These are phyloP conservation scores for Candida tropicalis DNA, from an alignment of 1,139 yeast genomes.

Conservation along the genomic window DNA sequence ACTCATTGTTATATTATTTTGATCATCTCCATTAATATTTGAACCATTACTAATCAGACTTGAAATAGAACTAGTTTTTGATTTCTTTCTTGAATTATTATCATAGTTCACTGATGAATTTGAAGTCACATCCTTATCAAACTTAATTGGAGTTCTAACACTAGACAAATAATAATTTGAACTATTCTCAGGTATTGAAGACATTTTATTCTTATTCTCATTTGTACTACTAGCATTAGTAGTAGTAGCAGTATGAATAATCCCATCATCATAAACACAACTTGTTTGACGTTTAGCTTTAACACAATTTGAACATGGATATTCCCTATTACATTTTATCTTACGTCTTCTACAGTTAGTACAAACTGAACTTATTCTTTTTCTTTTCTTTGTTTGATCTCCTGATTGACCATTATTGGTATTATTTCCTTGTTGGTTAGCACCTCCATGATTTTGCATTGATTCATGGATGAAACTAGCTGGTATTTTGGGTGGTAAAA, in stretches of 20 bases:
- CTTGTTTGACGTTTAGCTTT: constrained; percentile 23
- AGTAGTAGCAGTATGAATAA: not conserved
- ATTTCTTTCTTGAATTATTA: constrained; percentile 4
- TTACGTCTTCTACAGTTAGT: constrained; percentile 37
- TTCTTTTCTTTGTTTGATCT: constrained; percentile 22
- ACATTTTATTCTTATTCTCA: too few relatives aligned
- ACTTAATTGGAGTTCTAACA: constrained; percentile 29
- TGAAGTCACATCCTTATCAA: constrained; percentile 9
- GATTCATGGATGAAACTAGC: not conserved
- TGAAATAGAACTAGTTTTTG: not conserved
- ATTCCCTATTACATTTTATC: constrained; percentile 38
- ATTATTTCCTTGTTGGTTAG: not conserved
- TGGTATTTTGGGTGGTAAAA: not conserved
- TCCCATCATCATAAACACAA: constrained; percentile 30
- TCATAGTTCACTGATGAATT: too few relatives aligned
- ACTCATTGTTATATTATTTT: constrained; percentile 19
- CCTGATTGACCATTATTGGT: constrained; percentile 5
- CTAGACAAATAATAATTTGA: constrained; percentile 19
- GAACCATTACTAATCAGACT: not conserved
- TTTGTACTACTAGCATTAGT: too few relatives aligned
- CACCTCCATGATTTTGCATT: not conserved
- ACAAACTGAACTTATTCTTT: constrained; percentile 40
- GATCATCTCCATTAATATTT: constrained; percentile 9
- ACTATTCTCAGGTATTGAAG: too few relatives aligned
- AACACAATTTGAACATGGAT: constrained; percentile 41